phyloP scores from a whole-genome alignment of 2,329 filamentous ascomycete species.

The Allantophomopsis lycopodina region DNA sequence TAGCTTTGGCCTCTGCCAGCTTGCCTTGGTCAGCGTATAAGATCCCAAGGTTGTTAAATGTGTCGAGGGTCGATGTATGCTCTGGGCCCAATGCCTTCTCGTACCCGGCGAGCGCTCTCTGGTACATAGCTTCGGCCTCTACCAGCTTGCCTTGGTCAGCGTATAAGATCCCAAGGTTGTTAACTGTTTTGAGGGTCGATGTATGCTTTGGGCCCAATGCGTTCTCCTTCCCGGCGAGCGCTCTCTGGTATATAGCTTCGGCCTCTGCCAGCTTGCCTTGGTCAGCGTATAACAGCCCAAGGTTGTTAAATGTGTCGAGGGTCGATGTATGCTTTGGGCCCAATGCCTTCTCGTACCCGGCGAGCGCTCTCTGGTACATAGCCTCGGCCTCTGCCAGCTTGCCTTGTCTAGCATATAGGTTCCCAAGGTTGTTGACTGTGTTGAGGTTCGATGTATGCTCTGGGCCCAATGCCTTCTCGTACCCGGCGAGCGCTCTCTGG shows the following conservation, averaged over 20 bases:
- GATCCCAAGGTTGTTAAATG: slow-evolving; percentile 4
- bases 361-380: too few relatives aligned
- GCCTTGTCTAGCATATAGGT: slow-evolving; percentile 4
- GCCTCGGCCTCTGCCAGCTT: neutral
- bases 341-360: too few relatives aligned
- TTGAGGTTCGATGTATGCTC: too few relatives aligned
- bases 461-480: too few relatives aligned
- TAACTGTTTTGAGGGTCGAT: slow-evolving; percentile 5
- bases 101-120: too few relatives aligned
- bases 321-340: slow-evolving; percentile 6
- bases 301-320: slow-evolving; percentile 5
- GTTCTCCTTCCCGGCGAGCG: too few relatives aligned
- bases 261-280: slow-evolving; percentile 14
- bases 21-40: too few relatives aligned
- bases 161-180: slow-evolving; percentile 17
- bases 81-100: too few relatives aligned
- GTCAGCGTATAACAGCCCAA: slow-evolving; percentile 11
- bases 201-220: slow-evolving; percentile 6
- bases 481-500: too few relatives aligned
- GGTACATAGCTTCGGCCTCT: slow-evolving; percentile 14
- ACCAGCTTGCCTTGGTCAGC: slow-evolving; percentile 10
- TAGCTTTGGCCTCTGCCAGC: too few relatives aligned
- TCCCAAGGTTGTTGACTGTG: slow-evolving; percentile 3
- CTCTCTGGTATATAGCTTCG: slow-evolving; percentile 11
- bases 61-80: slow-evolving; percentile 2